phyloP scores from a whole-genome alignment of 1,284 basidiomycete genomes.

The Dichomitus squalens region DNA sequence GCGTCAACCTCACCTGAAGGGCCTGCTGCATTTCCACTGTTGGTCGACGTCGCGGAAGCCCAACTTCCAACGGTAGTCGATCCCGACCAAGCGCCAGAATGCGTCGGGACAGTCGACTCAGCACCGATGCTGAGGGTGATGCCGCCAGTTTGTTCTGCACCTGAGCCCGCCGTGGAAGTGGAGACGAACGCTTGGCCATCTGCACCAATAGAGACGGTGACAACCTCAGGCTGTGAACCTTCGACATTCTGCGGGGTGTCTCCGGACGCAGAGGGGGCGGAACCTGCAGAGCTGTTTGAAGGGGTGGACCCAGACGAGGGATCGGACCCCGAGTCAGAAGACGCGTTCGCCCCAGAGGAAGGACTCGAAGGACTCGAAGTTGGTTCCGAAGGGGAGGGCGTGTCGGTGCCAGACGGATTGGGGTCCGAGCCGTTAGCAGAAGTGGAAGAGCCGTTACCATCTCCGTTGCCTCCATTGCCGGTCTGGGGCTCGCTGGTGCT shows the following conservation, averaged over 20 bases:
- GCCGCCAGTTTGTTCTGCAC: neutral
- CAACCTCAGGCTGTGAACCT: neutral
- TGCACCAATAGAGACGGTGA: conserved; percentile 14
- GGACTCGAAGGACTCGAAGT: neutral
- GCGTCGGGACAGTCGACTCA: neutral
- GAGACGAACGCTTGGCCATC: conserved; percentile 14
- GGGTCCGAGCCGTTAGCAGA: neutral
- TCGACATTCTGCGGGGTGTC: too few relatives aligned
- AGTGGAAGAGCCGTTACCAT: neutral
- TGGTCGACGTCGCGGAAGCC: conserved; percentile 1
- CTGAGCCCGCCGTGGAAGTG: neutral
- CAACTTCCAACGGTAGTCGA: conserved; percentile 4
- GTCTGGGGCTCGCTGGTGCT: neutral
- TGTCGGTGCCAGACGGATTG: neutral
- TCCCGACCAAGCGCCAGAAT: conserved; percentile 1
- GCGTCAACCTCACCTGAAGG: conserved; percentile 2
- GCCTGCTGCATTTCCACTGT: conserved; percentile 2
- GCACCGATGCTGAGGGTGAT: neutral
- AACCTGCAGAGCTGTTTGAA: conserved; percentile 1
- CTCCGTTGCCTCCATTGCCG: neutral
- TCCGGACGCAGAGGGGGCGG: neutral
- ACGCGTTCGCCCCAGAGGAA: neutral
- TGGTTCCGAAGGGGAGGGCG: conserved; percentile 1
- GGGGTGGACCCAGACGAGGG: neutral
- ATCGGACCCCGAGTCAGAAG: neutral